Evolutionary conservation across 1,139 yeast genomes (phyloP), one percentile per base, ranked within the genome.

Genomic region (Magnusiomyces sp.): DNA sequence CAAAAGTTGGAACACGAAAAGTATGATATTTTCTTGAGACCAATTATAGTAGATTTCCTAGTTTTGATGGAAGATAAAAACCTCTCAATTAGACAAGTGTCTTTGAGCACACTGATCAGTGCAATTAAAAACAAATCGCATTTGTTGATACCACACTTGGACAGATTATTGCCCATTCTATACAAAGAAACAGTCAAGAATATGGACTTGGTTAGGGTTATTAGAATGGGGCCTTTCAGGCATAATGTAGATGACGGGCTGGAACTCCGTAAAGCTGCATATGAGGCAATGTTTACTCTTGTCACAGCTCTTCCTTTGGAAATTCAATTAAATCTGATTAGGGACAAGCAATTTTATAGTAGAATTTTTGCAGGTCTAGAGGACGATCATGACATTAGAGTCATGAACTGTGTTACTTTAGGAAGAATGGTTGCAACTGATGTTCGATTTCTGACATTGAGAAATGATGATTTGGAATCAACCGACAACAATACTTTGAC

Each of bases 151-250:
- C 76, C 80, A 1, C 70, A 72, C 48, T 64, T 81, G 54, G 67
- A 74, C 14, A 68, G 71, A 44, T 72, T 83, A 49, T 64, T 83
- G 40, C 80, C 83, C 0, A 62, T 67, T 1, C 66, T 85, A 4
- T 76, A 74, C 57, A 71, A 70, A 16, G 89, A 84, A 59, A 72
- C 87, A 39, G 68, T 67, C 14, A 72, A 83, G 1, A 78, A 77
- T 56, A 73, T 72, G 29, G 74, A 75, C 48, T 81, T 80, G 58
- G 77, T 84, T 47, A 81, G 81, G 51, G 69, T 74, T 11, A 82
- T 87, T 40, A 85, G 83, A 45, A 85, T 88, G 81, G 96, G 96
- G 0, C 95, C 95, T 0, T 86, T 84, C 70, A 85, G 85, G 60
- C 90, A 85, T 61, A 80, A 81, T 53, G 77, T 85, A 43, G 96